phyloP scores from a whole-genome alignment of 2,329 filamentous ascomycete genomes.

The Penicillium sp. region DNA sequence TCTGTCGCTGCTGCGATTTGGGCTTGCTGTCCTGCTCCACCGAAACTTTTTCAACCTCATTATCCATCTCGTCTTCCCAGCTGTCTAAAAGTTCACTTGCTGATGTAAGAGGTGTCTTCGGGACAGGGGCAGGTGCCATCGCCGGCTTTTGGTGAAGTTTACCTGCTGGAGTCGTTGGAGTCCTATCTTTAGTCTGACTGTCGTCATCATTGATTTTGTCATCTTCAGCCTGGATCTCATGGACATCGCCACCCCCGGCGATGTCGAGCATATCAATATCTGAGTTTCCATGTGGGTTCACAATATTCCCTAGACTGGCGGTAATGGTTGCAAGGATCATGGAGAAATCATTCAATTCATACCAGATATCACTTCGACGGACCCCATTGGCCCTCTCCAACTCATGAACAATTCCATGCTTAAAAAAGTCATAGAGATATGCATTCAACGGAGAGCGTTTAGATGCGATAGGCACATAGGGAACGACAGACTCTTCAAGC shows the following conservation, averaged over 20 bases:
- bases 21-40: background rate
- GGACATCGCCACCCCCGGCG: slow-evolving; percentile 29
- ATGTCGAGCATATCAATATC: slow-evolving; percentile 24
- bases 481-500: slow-evolving; percentile 72
- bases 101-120: background rate
- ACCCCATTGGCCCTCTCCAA: slow-evolving; percentile 67
- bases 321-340: slow-evolving; percentile 45
- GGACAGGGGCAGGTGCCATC: background rate
- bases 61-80: slow-evolving; percentile 24
- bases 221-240: slow-evolving; percentile 22
- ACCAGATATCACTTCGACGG: slow-evolving; percentile 69
- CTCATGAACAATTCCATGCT: slow-evolving; percentile 64
- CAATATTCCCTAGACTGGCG: slow-evolving; percentile 33
- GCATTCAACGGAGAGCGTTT: slow-evolving; percentile 50
- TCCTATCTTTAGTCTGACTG: background rate
- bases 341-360: slow-evolving; percentile 66
- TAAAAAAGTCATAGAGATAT: slow-evolving; percentile 71
- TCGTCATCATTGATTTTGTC: slow-evolving; percentile 4
- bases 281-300: slow-evolving; percentile 21
- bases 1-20: background rate
- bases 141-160: background rate
- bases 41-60: background rate
- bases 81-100: slow-evolving; percentile 14
- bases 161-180: background rate
- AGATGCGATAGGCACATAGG: slow-evolving; percentile 63